phyloP scores from a whole-genome alignment of 1,284 basidiomycete genomes.

The Sparassis latifolia region DNA sequence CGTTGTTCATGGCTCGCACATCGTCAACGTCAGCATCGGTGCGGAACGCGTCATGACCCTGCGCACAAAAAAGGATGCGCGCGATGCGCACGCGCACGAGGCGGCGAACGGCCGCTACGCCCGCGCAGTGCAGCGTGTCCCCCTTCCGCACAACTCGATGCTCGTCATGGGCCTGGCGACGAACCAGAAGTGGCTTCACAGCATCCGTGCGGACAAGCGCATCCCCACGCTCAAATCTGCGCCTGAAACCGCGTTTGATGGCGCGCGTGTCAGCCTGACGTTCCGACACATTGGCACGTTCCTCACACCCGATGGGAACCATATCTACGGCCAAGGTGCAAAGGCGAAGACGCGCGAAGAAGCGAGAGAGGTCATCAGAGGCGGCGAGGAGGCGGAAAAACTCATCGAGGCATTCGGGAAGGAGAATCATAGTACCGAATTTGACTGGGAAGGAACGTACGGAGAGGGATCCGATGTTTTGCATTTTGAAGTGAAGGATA shows the following conservation, averaged over 20 bases:
- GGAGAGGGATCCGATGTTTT: constrained; percentile 62
- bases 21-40: constrained; percentile 72
- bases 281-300: constrained; percentile 74
- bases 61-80: constrained; percentile 49
- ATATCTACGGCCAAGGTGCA: constrained; percentile 67
- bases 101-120: neutral
- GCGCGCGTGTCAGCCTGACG: constrained; percentile 71
- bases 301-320: constrained; percentile 39
- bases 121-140: constrained; percentile 51
- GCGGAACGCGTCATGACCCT: constrained; percentile 68
- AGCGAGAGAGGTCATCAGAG: constrained; percentile 44
- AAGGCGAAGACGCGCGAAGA: constrained; percentile 47
- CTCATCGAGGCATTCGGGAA: constrained; percentile 59
- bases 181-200: constrained; percentile 65
- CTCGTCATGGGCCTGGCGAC: constrained; percentile 69
- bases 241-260: constrained; percentile 44
- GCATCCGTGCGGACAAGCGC: constrained; percentile 66
- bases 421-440: constrained; percentile 62
- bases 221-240: constrained; percentile 41
- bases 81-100: constrained; percentile 4
- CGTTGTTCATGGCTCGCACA: constrained; percentile 58
- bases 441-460: constrained; percentile 61
- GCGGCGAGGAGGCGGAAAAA: constrained; percentile 40
- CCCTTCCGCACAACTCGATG: constrained; percentile 71
- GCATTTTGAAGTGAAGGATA: constrained; percentile 34